Evolutionary conservation across 2,329 filamentous ascomycete species (phyloP).

Genomic region (Aureobasidium leucospermi): DNA sequence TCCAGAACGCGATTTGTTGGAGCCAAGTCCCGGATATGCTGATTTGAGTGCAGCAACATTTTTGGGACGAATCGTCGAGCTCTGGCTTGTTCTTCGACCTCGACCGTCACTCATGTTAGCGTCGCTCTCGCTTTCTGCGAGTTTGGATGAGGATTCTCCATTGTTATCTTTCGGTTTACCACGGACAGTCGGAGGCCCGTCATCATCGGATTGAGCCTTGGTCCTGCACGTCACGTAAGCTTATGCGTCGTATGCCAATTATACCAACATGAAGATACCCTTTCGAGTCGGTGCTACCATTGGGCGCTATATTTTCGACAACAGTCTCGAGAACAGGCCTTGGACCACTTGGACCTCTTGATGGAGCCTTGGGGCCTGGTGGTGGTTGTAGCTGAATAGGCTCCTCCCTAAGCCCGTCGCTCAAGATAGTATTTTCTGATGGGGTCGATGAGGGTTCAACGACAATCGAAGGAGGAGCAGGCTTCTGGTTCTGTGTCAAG

Average conservation of each 20-base stretch:
- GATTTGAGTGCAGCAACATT: conserved; percentile 51
- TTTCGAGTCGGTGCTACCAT: conserved; percentile 2
- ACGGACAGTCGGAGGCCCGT: conserved; percentile 20
- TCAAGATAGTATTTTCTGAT: conserved; percentile 23
- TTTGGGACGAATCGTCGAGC: conserved; percentile 17
- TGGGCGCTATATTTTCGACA: conserved; percentile 15
- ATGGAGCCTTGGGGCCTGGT: conserved; percentile 32
- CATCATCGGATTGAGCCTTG: conserved; percentile 24
- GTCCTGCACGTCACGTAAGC: conserved; percentile 7
- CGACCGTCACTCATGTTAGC: conserved; percentile 45
- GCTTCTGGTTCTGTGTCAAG: conserved; percentile 32
- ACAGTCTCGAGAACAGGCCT: conserved; percentile 57
- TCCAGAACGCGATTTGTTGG: conserved; percentile 57
- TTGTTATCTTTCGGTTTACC: conserved; percentile 44
- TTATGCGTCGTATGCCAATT: neutral
- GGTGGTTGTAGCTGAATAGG: conserved; percentile 24
- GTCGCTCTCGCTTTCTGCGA: conserved; percentile 56
- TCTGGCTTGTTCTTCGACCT: conserved; percentile 11
- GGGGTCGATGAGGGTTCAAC: conserved; percentile 32
- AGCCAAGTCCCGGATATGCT: conserved; percentile 59
- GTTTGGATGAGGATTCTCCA: conserved; percentile 22
- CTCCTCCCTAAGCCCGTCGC: conserved; percentile 22
- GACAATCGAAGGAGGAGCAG: conserved; percentile 36
- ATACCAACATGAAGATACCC: neutral
- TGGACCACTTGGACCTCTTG: conserved; percentile 27